phyloP scores from a whole-genome alignment of 352 stramenopile species.

The Peronospora farinosa region DNA sequence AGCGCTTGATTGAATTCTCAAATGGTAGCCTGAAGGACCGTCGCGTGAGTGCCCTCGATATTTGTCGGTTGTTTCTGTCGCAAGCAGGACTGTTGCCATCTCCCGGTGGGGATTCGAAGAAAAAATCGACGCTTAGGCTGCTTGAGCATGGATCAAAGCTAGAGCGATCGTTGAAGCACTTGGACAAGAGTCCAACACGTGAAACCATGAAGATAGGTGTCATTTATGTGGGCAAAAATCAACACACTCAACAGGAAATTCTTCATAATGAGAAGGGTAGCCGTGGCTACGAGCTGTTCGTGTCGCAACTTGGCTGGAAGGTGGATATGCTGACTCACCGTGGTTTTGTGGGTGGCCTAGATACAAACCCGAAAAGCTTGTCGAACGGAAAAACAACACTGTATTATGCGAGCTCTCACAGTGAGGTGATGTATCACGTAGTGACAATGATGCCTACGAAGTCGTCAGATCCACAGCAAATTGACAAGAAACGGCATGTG shows the following conservation, averaged over 20 bases:
- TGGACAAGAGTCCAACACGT: conserved; percentile 81
- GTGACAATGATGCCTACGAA: conserved; percentile 87
- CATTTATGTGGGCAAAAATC: conserved; percentile 74
- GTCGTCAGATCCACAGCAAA: conserved; percentile 68
- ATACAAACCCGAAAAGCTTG: conserved; percentile 75
- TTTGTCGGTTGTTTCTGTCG: conserved; percentile 77
- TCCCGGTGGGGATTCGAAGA: conserved; percentile 49
- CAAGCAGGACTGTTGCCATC: conserved; percentile 62
- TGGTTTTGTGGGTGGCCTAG: conserved; percentile 70
- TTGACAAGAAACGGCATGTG: conserved; percentile 87
- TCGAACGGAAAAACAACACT: conserved; percentile 66
- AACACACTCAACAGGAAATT: conserved; percentile 76
- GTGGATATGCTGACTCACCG: conserved; percentile 60
- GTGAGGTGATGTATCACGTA: conserved; percentile 84
- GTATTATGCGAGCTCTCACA: conserved; percentile 79
- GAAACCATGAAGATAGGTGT: conserved; percentile 88
- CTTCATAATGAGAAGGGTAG: conserved; percentile 71
- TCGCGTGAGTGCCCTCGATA: conserved; percentile 62
- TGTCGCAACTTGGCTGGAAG: conserved; percentile 74
- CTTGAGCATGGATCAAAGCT: conserved; percentile 71
- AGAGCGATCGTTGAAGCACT: conserved; percentile 70
- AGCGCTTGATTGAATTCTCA: conserved; percentile 31
- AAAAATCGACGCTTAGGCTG: conserved; percentile 54
- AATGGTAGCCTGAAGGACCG: conserved; percentile 30
- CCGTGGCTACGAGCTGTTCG: conserved; percentile 56